Evolutionary conservation across 2,329 filamentous ascomycete species (phyloP), one percentile per base, ranked within the genome.

Genomic region (Tolypocladium nubicola): DNA sequence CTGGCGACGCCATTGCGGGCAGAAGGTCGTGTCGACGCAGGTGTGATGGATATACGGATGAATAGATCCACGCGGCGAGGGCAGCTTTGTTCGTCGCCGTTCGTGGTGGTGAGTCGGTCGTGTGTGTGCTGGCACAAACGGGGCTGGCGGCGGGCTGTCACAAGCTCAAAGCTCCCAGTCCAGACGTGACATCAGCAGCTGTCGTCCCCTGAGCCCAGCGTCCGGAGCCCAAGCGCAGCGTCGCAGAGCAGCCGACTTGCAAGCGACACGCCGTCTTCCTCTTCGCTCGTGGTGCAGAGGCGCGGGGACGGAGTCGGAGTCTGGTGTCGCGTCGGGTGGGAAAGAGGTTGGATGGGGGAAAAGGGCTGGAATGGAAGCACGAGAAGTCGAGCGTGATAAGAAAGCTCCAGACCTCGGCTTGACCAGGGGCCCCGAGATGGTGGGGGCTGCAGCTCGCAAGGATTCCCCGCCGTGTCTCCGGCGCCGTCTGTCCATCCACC

Each of bases 381-480:
- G 45, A 37, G 23, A 54, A 33, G 53, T 21, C 40, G 39, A 14
- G 16, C 52, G 14, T 33, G 37, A 30, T 3, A 4, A 47, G 23
- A 21, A 21, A 9, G 6, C n/a, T 41, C 21, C 3, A 26, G 40
- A 49, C 54, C 54, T 55, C 54, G 54, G 54, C 54, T 55, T 3
- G 40, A 19, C 40, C 41, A 30, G 30, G 30, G 5, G 53, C 9
- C 19, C 19, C 26, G 30, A 35, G 30, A 13, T 23, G 21, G 30
- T 33, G 54, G 54, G 53, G 41, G 33, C 47, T 35, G 26, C 47
- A 19, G 30, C 45, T 52, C 55, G 45, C 55, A 43, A 35, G 55
- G 55, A 52, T 56, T 56, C 55, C 47, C 55, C 55, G 47, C 55
- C 37, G n/a, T 21, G 52, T 47, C 23, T 39, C 21, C 30, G 52